These are phyloP conservation scores for Umbelopsis isabellina DNA, from an alignment of 192 early-diverging fungal genomes.

Conservation along the genomic window DNA sequence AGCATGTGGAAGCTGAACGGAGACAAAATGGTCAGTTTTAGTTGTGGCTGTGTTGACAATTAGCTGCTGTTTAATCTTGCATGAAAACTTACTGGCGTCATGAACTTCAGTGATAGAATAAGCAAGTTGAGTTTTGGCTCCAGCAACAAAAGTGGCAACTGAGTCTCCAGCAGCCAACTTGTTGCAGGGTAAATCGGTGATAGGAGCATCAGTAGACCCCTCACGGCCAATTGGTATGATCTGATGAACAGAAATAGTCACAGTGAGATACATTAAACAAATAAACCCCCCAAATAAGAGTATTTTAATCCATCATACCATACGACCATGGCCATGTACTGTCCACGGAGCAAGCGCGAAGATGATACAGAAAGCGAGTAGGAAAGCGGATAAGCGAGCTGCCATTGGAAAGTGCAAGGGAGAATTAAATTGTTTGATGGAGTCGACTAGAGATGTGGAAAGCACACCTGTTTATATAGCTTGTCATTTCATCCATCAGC, in stretches of 20 bases:
- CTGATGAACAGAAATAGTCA: not conserved
- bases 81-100: not conserved
- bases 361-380: conserved; percentile 1
- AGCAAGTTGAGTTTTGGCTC: not conserved
- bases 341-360: conserved; percentile 2
- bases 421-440: not conserved
- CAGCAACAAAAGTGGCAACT: not conserved
- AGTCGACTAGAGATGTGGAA: not conserved
- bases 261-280: not conserved
- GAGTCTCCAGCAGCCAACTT: not conserved
- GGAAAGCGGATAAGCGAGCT: not conserved
- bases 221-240: conserved; percentile 23
- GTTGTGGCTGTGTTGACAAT: not conserved
- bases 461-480: not conserved
- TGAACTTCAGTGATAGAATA: conserved; percentile 12
- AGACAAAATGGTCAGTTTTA: not conserved
- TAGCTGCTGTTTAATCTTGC: no score
- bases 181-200: conserved; percentile 11
- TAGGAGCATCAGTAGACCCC: conserved; percentile 19
- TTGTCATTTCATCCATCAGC: not conserved
- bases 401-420: not conserved
- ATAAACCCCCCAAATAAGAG: no score
- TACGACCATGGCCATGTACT: conserved; percentile 11
- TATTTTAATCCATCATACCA: not conserved
- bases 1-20: conserved; percentile 13